Evolutionary conservation across 306 rosid species (phyloP).

Genomic region (Cicer arietinum): DNA sequence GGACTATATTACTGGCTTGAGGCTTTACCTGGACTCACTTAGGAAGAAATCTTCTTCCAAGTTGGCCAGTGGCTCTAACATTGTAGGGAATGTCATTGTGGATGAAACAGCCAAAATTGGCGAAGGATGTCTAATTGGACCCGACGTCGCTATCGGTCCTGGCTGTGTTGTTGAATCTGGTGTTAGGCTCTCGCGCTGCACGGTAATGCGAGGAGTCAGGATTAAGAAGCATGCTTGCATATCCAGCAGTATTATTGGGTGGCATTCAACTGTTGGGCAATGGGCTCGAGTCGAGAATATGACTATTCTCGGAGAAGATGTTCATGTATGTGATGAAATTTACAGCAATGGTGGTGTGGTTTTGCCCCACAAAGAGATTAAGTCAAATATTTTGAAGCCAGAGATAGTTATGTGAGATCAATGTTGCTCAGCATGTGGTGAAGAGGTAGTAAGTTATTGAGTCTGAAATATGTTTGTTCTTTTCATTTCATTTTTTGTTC

Average conservation of each 20-base stretch:
- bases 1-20: constrained; percentile 91
- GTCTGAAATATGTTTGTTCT: constrained; percentile 41
- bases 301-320: constrained; percentile 97
- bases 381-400: constrained; percentile 91
- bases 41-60: constrained; percentile 78
- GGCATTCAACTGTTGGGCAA: constrained; percentile 95
- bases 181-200: constrained; percentile 90
- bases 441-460: constrained; percentile 44
- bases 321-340: constrained; percentile 86
- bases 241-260: constrained; percentile 89
- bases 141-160: constrained; percentile 97
- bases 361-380: constrained; percentile 98
- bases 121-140: constrained; percentile 95
- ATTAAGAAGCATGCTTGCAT: constrained; percentile 91
- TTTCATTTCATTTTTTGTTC: constrained; percentile 23
- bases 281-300: constrained; percentile 97
- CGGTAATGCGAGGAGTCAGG: constrained; percentile 89
- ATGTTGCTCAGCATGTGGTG: constrained; percentile 37
- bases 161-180: constrained; percentile 90
- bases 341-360: constrained; percentile 96
- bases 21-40: constrained; percentile 85
- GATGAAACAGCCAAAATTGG: constrained; percentile 90
- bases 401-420: constrained; percentile 86
- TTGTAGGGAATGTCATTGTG: constrained; percentile 89
- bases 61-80: constrained; percentile 73